phyloP scores from a whole-genome alignment of 257 asterid genomes.

The Nicotiana paniculata region DNA sequence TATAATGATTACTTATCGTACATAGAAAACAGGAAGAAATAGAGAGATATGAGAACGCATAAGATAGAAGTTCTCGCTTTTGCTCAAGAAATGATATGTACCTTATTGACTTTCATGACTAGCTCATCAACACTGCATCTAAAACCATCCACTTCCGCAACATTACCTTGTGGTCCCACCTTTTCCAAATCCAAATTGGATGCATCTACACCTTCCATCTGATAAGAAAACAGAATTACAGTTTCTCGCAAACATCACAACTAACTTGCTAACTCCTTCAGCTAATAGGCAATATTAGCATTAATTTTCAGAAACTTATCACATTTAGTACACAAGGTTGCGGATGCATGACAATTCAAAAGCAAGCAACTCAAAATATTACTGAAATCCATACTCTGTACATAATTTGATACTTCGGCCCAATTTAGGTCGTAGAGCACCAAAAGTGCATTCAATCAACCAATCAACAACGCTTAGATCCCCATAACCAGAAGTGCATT shows the following conservation, averaged over 20 bases:
- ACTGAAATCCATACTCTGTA: background rate
- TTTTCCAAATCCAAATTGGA: constrained; percentile 9
- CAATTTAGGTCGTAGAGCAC: background rate
- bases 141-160: constrained; percentile 34
- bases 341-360: background rate
- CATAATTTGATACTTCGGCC: background rate
- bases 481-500: background rate
- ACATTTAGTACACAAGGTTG: background rate
- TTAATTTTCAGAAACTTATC: background rate
- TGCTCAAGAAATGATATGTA: constrained; percentile 23
- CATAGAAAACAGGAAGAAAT: background rate
- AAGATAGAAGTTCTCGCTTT: background rate
- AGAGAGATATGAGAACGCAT: background rate
- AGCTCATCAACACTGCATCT: constrained; percentile 54
- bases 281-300: background rate
- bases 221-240: constrained; percentile 7
- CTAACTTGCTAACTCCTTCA: background rate
- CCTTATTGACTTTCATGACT: constrained; percentile 43
- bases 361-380: background rate
- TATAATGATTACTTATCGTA: background rate
- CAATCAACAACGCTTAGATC: background rate
- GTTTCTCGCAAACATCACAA: background rate
- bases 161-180: constrained; percentile 18
- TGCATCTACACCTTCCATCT: constrained; percentile 23
- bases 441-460: background rate